These are phyloP conservation scores for Vitis rupestris DNA, from an alignment of 164 flowering plant genomes.

Conservation along the genomic window DNA sequence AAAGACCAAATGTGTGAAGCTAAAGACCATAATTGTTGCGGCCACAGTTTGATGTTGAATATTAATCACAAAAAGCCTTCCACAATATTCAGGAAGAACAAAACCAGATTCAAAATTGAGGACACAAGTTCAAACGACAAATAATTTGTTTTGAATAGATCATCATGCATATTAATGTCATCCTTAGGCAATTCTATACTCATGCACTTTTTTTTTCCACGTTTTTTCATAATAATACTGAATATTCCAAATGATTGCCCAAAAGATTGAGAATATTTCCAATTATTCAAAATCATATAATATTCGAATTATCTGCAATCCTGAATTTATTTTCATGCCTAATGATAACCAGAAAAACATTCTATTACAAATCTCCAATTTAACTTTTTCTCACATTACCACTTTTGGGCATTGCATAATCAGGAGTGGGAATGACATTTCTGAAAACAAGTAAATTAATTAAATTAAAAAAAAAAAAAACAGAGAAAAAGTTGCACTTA, in stretches of 20 bases:
- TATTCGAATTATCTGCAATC: not conserved
- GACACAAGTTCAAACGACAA: not conserved
- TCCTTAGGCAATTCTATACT: not conserved
- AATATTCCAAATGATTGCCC: not conserved
- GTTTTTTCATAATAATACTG: not conserved
- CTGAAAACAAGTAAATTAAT: not conserved
- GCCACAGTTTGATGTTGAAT: not conserved
- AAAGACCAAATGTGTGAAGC: not conserved
- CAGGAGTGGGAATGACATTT: not conserved
- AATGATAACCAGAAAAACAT: no score
- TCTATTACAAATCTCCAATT: no score
- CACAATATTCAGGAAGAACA: not conserved
- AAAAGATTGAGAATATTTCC: no score
- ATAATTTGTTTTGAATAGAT: not conserved
- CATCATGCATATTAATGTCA: not conserved
- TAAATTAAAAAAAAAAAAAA: not conserved
- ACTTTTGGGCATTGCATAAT: no score
- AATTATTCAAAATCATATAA: no score
- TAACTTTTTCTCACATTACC: no score
- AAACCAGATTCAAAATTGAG: not conserved
- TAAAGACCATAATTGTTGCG: not conserved
- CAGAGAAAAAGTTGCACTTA: conserved; percentile 31
- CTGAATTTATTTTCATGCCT: not conserved
- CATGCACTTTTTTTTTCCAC: not conserved
- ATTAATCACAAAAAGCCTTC: not conserved